These are phyloP conservation scores for Acacia pycnantha DNA, from an alignment of 331 rosid species.

Conservation along the genomic window DNA sequence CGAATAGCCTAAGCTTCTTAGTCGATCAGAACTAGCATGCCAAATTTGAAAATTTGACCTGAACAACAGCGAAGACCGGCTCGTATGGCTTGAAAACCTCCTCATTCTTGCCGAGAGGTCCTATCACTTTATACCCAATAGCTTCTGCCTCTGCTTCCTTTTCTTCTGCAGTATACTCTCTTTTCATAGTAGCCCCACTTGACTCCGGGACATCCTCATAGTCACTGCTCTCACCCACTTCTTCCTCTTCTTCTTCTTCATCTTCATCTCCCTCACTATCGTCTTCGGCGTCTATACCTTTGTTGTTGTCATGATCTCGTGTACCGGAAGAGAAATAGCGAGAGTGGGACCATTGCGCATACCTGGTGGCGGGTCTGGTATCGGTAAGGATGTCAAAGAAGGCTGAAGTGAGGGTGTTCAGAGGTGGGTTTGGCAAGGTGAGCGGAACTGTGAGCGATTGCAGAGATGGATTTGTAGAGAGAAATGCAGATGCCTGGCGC, in stretches of 20 bases:
- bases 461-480: constrained; percentile 36
- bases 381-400: constrained; percentile 27
- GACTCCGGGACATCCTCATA: constrained; percentile 34
- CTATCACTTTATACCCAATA: constrained; percentile 74
- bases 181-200: constrained; percentile 31
- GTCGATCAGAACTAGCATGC: background rate
- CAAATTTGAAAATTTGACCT: constrained; percentile 44
- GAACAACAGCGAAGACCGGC: constrained; percentile 76
- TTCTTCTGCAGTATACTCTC: constrained; percentile 66
- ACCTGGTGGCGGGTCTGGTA: constrained; percentile 24
- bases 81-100: constrained; percentile 68
- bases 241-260: constrained; percentile 35
- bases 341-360: constrained; percentile 37
- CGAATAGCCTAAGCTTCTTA: background rate
- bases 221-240: constrained; percentile 39
- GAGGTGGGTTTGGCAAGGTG: constrained; percentile 22
- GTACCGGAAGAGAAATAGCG: constrained; percentile 59
- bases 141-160: constrained; percentile 64
- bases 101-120: constrained; percentile 57
- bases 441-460: constrained; percentile 31
- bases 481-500: constrained; percentile 50
- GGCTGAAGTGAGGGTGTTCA: constrained; percentile 22
- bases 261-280: constrained; percentile 25
- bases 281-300: constrained; percentile 24
- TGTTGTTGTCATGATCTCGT: constrained; percentile 12